A percentile compares a stretch with the other conserved stretches of the same genome.
phyloP scores from a whole-genome alignment of 192 early-diverging fungal genomes.

The Backusella westeae region DNA sequence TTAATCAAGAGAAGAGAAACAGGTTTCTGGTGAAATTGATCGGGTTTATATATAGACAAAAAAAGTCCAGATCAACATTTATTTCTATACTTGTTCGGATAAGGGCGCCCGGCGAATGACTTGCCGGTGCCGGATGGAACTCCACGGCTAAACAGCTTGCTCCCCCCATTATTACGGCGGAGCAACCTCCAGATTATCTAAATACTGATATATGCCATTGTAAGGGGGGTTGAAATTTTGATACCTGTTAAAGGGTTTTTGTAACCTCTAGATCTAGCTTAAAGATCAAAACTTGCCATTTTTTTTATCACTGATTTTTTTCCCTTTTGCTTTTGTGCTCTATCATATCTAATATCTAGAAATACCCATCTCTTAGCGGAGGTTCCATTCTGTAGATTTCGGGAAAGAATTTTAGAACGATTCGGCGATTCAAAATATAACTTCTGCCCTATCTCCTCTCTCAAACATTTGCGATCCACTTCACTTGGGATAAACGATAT shows the following conservation, averaged over 20 bases:
- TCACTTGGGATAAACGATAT: neutral
- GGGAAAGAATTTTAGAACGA: constrained; percentile 6
- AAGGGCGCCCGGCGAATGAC: neutral
- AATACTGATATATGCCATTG: neutral
- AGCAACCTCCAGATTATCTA: constrained; percentile 3
- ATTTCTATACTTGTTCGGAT: constrained; percentile 3
- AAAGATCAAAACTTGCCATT: neutral
- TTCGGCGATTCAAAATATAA: constrained; percentile 8
- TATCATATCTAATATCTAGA: neutral
- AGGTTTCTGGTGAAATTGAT: neutral
- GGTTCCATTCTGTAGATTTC: constrained; percentile 9
- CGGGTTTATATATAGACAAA: constrained; percentile 13
- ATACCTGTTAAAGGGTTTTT: neutral
- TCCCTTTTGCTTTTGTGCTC: neutral
- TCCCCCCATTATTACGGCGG: constrained; percentile 7
- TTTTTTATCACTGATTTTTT: neutral
- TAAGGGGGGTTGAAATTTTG: neutral
- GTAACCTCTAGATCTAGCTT: neutral
- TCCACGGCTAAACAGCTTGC: neutral
- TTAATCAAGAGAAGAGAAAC: constrained; percentile 9
- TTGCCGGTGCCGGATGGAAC: neutral
- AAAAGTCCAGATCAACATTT: constrained; percentile 6
- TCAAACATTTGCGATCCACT: constrained; percentile 7
- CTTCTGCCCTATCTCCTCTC: constrained; percentile 1
- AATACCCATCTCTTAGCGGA: neutral